Percentiles rank a stretch among this genome's conserved stretches.
These are phyloP conservation scores for Somion occarium DNA, from an alignment of 1,284 basidiomycete species.

Conservation along the genomic window DNA sequence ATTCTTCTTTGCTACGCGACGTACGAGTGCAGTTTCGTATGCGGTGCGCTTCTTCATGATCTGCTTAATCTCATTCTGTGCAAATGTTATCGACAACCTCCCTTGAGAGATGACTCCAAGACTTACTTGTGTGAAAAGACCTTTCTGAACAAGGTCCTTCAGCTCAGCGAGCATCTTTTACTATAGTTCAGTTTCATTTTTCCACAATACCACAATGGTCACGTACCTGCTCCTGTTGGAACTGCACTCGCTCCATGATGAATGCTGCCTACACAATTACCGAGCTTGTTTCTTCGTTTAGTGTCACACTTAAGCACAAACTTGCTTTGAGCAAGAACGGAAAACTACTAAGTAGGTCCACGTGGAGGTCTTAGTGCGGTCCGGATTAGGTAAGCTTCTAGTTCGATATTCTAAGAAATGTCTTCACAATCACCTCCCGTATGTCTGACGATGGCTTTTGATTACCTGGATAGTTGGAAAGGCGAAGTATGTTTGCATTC, in stretches of 20 bases:
- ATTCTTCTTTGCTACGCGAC: slow-evolving; percentile 78
- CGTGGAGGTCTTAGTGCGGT: not conserved
- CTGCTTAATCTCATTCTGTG: slow-evolving; percentile 73
- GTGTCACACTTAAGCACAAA: not conserved
- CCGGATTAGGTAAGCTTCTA: not conserved
- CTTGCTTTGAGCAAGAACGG: not conserved
- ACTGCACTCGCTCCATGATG: slow-evolving; percentile 90
- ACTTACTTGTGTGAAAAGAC: slow-evolving; percentile 79
- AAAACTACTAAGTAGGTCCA: not conserved
- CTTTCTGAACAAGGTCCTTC: slow-evolving; percentile 87
- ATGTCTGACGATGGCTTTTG: no score
- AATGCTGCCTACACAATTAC: not conserved
- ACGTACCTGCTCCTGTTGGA: slow-evolving; percentile 83
- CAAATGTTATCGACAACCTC: not conserved
- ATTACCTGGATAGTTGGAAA: no score
- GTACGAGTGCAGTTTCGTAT: slow-evolving; percentile 82
- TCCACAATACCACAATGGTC: not conserved
- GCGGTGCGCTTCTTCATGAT: slow-evolving; percentile 84
- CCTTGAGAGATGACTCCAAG: not conserved
- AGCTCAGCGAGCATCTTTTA: slow-evolving; percentile 90
- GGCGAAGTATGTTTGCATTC: no score
- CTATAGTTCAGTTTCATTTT: slow-evolving; percentile 5
- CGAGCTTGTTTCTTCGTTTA: not conserved
- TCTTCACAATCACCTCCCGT: no score
- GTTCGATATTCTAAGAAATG: no score